Evolutionary conservation across 2,329 filamentous ascomycete genomes (phyloP), one percentile per base, ranked within the genome.

Genomic region (Periconia sp.): DNA sequence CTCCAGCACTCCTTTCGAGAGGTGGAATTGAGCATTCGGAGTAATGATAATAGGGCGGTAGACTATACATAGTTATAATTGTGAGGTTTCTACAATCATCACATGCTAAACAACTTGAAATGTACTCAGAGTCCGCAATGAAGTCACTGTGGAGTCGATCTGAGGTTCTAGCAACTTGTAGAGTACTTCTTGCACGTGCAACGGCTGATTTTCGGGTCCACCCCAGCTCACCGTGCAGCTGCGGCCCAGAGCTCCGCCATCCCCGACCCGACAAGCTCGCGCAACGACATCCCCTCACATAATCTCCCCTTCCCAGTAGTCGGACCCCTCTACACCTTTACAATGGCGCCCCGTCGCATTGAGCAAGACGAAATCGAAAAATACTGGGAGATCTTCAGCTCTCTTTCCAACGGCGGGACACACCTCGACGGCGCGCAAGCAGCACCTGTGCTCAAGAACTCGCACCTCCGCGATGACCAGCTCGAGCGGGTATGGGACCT

Each of bases 401-500:
- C 84, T 24, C 80, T 89, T 19, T 74, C 82, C 48, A 79, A 81
- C 63, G 84, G 84, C 65, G 79, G 81, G 28, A 77, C 79, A 40
- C 82, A 83, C 65, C 79, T 89, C 34, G 85, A 84, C 57, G 87
- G 85, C 67, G 76, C 77, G 40, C 85, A 88, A 68, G 86, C 86
- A 23, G 86, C 86, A 32, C 80, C 82, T 11, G 84, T 89, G 21
- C 78, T 89, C 62, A 86, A 87, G 71, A 89, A 89, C 76, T 86
- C 82, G 53, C 83, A 84, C 59, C 75, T 89, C 50, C 78, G 82
- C 51, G 85, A 89, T 69, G 83, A 86, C 64, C 92, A 99, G 75
- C 85, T 99, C n/a, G 94, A 97, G 75, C 83, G 86, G 60, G 89
- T 99, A 51, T 99, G 94, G 94, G 94, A 99, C 66, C 80, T 99